phyloP scores from a whole-genome alignment of 306 rosid genomes.

The Cicer bijugum region DNA sequence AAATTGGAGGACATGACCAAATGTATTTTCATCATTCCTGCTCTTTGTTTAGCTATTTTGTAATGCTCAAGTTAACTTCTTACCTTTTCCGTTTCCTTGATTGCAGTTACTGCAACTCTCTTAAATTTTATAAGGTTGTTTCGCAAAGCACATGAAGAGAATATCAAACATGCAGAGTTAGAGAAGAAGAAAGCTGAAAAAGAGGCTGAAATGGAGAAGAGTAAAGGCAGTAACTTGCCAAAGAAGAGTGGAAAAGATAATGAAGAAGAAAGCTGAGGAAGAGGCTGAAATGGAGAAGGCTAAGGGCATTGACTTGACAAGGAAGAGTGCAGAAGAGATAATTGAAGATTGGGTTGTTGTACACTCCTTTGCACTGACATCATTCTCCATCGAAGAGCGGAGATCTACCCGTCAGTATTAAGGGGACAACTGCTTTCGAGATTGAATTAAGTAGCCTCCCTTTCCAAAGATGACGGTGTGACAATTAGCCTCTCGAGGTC shows the following conservation, averaged over 20 bases:
- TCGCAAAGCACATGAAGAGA: slow-evolving; percentile 92
- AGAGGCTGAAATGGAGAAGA: slow-evolving; percentile 81
- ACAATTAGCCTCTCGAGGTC: slow-evolving; percentile 37
- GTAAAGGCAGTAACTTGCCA: slow-evolving; percentile 61
- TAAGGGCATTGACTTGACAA: slow-evolving; percentile 66
- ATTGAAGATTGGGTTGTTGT: slow-evolving; percentile 50
- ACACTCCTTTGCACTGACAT: slow-evolving; percentile 46
- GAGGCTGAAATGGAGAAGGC: slow-evolving; percentile 91
- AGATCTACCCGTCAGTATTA: slow-evolving; percentile 48
- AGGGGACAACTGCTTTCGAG: slow-evolving; percentile 44
- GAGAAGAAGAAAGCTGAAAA: slow-evolving; percentile 89
- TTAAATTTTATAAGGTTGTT: slow-evolving; percentile 81
- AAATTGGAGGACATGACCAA: background rate
- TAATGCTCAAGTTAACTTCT: slow-evolving; percentile 41
- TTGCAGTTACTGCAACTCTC: slow-evolving; percentile 84
- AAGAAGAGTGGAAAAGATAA: slow-evolving; percentile 58
- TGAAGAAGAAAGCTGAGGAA: slow-evolving; percentile 78
- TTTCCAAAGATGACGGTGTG: slow-evolving; percentile 37
- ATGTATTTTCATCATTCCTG: slow-evolving; percentile 37
- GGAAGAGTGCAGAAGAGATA: slow-evolving; percentile 58
- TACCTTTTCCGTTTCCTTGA: slow-evolving; percentile 43
- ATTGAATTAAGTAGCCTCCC: slow-evolving; percentile 38
- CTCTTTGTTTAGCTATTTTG: slow-evolving; percentile 24
- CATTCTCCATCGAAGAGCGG: slow-evolving; percentile 51
- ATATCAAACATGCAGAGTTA: slow-evolving; percentile 81